Conservation (phyloP, 306 rosid genomes). For the Medicago lupulina region DNA sequence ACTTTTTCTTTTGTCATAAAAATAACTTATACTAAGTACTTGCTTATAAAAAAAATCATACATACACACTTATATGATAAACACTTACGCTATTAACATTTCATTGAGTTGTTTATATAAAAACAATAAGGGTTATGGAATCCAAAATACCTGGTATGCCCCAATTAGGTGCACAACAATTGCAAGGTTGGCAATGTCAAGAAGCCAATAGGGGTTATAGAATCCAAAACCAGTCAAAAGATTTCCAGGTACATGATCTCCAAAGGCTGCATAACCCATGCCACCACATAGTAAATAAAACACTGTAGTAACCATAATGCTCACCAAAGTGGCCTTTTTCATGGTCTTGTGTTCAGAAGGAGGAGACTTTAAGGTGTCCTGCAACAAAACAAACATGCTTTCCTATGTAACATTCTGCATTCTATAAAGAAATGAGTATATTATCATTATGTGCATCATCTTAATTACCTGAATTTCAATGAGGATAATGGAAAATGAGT, state of each 20-base stretch:
- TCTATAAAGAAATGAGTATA: background rate
- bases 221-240: conserved; percentile 84
- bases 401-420: background rate
- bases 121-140: no score
- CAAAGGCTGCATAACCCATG: conserved; percentile 83
- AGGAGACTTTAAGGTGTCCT: conserved; percentile 77
- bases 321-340: conserved; percentile 67
- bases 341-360: conserved; percentile 79
- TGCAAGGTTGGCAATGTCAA: conserved; percentile 75
- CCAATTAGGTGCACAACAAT: conserved; percentile 77
- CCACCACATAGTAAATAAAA: conserved; percentile 77
- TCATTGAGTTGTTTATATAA: no score
- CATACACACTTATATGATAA: no score
- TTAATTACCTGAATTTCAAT: conserved; percentile 74
- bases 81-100: no score
- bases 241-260: conserved; percentile 70
- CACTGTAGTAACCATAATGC: conserved; percentile 58
- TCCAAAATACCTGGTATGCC: conserved; percentile 66
- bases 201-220: conserved; percentile 79
- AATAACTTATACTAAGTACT: no score
- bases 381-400: conserved; percentile 18
- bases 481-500: conserved; percentile 74
- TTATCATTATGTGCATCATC: background rate
- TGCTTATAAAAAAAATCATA: no score
- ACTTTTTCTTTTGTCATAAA: no score